phyloP scores from a whole-genome alignment of 768 basidiomycete species.

The Hygrocybe punicea region DNA sequence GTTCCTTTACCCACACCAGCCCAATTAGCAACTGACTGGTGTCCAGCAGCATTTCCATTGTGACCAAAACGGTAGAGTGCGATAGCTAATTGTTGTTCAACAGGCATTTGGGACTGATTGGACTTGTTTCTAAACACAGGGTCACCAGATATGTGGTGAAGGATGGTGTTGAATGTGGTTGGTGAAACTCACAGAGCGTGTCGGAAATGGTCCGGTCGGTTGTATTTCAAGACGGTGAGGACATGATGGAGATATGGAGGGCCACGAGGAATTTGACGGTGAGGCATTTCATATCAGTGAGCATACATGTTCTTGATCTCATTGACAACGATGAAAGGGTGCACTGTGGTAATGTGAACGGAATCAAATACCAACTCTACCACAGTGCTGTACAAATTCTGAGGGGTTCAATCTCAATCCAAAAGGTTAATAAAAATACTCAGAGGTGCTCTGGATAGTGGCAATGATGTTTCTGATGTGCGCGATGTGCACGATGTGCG shows the following conservation, averaged over 20 bases:
- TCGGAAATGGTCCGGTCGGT: conserved; percentile 29
- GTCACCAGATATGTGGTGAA: conserved; percentile 18
- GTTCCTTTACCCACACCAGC: conserved; percentile 35
- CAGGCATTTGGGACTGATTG: conserved; percentile 25
- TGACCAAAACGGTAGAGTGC: conserved; percentile 40
- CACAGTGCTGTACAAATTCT: too few species aligned
- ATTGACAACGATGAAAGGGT: too few species aligned
- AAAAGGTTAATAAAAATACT: too few species aligned
- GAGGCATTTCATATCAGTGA: conserved; percentile 14
- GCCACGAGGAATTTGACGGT: conserved; percentile 11
- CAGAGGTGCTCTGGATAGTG: too few species aligned
- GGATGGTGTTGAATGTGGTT: conserved; percentile 33
- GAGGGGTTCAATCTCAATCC: too few species aligned
- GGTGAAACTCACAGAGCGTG: conserved; percentile 29
- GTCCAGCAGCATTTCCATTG: conserved; percentile 36
- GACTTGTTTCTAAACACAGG: conserved; percentile 29
- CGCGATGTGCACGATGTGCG: too few species aligned
- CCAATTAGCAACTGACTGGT: conserved; percentile 37
- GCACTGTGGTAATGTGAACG: too few species aligned
- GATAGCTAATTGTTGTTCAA: conserved; percentile 36
- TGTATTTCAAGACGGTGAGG: conserved; percentile 19
- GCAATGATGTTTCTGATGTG: too few species aligned
- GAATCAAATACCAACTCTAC: too few species aligned
- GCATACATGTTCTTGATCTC: conserved; percentile 14
- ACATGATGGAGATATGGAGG: conserved; percentile 14